phyloP scores from a whole-genome alignment of 2,329 filamentous ascomycete species.

The Basipetospora chlamydospora region DNA sequence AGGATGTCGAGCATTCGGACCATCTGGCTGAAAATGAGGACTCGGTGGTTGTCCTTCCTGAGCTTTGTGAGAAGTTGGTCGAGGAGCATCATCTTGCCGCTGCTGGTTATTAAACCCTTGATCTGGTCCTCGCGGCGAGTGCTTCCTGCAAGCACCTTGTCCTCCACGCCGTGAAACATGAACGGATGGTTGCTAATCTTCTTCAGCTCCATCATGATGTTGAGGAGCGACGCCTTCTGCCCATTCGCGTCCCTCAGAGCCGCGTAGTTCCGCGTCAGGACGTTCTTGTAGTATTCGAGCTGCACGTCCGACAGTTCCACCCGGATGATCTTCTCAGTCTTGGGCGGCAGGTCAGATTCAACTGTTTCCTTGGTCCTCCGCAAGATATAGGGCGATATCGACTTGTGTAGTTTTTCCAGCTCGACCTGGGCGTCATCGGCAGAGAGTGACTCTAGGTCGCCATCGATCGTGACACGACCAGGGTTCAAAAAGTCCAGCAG shows the following conservation, averaged over 20 bases:
- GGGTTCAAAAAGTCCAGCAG: conserved; percentile 95
- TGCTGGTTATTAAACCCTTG: conserved; percentile 87
- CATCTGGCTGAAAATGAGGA: conserved; percentile 98
- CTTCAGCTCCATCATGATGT: conserved; percentile 99
- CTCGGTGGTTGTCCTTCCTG: conserved; percentile 84
- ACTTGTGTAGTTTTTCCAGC: conserved; percentile 67
- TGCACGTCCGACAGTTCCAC: conserved; percentile 95
- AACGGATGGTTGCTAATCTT: conserved; percentile 98
- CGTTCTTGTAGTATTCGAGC: conserved; percentile 97
- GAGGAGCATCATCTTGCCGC: conserved; percentile 98
- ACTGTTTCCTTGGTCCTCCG: conserved; percentile 95
- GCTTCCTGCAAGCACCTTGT: conserved; percentile 70
- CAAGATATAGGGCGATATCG: conserved; percentile 87
- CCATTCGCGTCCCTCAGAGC: conserved; percentile 85
- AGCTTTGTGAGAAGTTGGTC: conserved; percentile 91
- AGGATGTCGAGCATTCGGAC: conserved; percentile 97
- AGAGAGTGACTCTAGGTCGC: conserved; percentile 68
- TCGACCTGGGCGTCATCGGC: conserved; percentile 75
- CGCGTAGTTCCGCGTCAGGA: conserved; percentile 89
- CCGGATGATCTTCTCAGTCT: conserved; percentile 97
- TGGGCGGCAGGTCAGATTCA: conserved; percentile 87
- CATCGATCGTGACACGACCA: conserved; percentile 81
- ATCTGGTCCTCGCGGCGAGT: conserved; percentile 77
- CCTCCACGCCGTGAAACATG: conserved; percentile 91
- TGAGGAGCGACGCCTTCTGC: conserved; percentile 86